A percentile compares a stretch with the other conserved stretches of the same genome.
phyloP scores from a whole-genome alignment of 208 protist genomes.

The Dictyostelium gargantuum region DNA sequence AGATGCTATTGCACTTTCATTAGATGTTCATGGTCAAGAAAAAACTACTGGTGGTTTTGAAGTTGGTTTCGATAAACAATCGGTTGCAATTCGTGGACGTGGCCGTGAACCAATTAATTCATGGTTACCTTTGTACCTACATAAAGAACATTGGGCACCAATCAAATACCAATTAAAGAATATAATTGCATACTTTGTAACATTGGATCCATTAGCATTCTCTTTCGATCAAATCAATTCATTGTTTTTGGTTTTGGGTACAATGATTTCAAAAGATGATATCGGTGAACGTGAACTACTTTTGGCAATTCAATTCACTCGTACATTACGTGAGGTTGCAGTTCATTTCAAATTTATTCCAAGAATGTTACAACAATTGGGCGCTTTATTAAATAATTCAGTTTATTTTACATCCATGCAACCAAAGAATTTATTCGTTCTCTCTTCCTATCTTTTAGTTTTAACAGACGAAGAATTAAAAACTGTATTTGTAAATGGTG shows the following conservation, averaged over 20 bases:
- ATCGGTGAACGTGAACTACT: conserved; percentile 66
- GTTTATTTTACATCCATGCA: conserved; percentile 6
- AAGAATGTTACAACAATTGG: conserved; percentile 26
- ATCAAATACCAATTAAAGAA: conserved; percentile 54
- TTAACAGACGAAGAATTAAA: background rate
- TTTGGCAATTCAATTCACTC: conserved; percentile 57
- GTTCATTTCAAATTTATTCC: background rate
- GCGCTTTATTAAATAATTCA: background rate
- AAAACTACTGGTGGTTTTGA: conserved; percentile 69
- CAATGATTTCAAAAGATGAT: conserved; percentile 61
- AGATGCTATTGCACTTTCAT: conserved; percentile 57
- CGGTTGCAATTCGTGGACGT: conserved; percentile 39
- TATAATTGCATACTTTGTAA: conserved; percentile 67
- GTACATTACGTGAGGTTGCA: conserved; percentile 33
- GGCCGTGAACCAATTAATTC: conserved; percentile 72
- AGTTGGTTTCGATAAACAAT: background rate
- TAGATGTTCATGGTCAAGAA: conserved; percentile 57
- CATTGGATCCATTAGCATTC: conserved; percentile 71
- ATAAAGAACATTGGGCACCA: conserved; percentile 65
- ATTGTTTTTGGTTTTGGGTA: conserved; percentile 59
- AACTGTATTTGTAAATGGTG: background rate
- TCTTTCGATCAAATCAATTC: conserved; percentile 61
- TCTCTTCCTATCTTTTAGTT: background rate
- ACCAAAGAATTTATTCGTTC: conserved; percentile 48
- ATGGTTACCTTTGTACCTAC: conserved; percentile 69